phyloP scores from a whole-genome alignment of 176 grass and related monocot genomes.

The Areca catechu region DNA sequence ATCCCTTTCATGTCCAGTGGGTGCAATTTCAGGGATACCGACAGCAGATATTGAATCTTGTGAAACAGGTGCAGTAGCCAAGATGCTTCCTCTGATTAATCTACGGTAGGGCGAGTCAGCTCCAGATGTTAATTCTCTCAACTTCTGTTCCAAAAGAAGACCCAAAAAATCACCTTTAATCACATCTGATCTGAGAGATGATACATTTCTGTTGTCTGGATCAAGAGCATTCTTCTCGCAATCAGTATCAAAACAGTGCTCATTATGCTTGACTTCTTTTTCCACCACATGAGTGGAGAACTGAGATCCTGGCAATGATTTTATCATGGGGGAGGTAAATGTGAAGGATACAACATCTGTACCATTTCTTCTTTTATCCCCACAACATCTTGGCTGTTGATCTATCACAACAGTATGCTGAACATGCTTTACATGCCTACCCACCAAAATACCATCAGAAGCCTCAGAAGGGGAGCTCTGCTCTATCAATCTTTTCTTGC shows the following conservation, averaged over 20 bases:
- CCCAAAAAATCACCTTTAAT: slow-evolving; percentile 63
- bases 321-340: slow-evolving; percentile 65
- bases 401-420: slow-evolving; percentile 62
- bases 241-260: slow-evolving; percentile 24
- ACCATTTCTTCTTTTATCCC: slow-evolving; percentile 33
- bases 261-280: slow-evolving; percentile 27
- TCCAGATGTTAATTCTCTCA: slow-evolving; percentile 52
- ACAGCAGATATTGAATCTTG: slow-evolving; percentile 21
- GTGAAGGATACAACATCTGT: slow-evolving; percentile 85
- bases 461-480: slow-evolving; percentile 30
- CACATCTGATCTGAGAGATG: slow-evolving; percentile 38
- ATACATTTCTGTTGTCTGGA: slow-evolving; percentile 22
- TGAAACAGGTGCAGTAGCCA: slow-evolving; percentile 16
- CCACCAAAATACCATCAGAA: background rate
- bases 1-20: slow-evolving; percentile 8
- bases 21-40: slow-evolving; percentile 5
- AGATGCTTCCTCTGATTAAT: slow-evolving; percentile 39
- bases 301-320: slow-evolving; percentile 24
- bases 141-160: slow-evolving; percentile 67
- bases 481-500: slow-evolving; percentile 77
- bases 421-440: slow-evolving; percentile 29
- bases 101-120: slow-evolving; percentile 40
- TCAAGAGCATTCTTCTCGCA: slow-evolving; percentile 27
- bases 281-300: slow-evolving; percentile 16
- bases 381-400: slow-evolving; percentile 45